phyloP scores from a whole-genome alignment of 306 rosid genomes.

The Fragaria ananassa region DNA sequence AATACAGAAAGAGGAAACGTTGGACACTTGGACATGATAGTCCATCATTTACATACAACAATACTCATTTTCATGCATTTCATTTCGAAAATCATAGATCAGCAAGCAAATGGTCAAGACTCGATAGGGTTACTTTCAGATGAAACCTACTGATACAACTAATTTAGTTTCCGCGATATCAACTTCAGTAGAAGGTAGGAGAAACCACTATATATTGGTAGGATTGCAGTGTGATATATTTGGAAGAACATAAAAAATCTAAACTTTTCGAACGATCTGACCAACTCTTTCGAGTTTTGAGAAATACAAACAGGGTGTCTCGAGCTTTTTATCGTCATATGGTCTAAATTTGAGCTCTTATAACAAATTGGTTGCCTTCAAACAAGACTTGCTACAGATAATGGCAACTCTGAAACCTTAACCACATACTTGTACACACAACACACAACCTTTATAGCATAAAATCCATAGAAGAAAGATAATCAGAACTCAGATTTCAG shows the following conservation, averaged over 20 bases:
- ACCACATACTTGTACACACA: neutral
- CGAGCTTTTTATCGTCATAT: neutral
- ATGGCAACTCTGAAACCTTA: neutral
- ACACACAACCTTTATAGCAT: neutral
- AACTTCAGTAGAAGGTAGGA: neutral
- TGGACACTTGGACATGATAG: neutral
- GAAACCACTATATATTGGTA: neutral
- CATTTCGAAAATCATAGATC: neutral
- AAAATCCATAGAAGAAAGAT: neutral
- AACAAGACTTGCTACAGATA: neutral
- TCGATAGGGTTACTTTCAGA: neutral
- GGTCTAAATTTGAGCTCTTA: neutral
- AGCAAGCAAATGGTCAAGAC: neutral
- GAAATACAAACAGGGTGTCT: neutral
- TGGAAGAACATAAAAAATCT: neutral
- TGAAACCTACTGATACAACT: neutral
- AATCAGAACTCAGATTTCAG: neutral
- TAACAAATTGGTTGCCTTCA: neutral
- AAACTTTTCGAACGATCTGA: neutral
- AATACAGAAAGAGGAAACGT: conserved; percentile 2
- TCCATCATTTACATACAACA: neutral
- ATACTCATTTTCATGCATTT: neutral
- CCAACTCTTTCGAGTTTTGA: neutral
- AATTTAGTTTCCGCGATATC: neutral
- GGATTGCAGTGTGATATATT: neutral